Evolutionary conservation across 2,329 filamentous ascomycete genomes (phyloP).

Genomic region (Leptographium wingfieldii): DNA sequence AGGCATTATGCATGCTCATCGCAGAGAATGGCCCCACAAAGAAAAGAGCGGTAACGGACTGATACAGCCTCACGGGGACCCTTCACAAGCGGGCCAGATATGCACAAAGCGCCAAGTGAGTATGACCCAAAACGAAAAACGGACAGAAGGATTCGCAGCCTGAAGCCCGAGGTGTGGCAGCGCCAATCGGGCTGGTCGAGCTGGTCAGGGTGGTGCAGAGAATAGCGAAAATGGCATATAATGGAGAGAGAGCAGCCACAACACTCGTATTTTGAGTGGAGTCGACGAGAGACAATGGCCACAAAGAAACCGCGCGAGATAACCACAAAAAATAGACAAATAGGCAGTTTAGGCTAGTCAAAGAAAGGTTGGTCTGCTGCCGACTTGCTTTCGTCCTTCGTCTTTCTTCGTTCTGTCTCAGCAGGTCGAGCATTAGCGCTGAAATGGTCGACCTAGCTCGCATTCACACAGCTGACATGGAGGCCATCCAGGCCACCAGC

Average conservation of each 20-base stretch:
- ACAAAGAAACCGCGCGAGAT: not conserved
- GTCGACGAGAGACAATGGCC: not conserved
- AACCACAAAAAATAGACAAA: not conserved
- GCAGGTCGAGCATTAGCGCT: not conserved
- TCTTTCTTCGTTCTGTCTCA: not conserved
- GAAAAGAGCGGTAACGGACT: not conserved
- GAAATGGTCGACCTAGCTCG: not conserved
- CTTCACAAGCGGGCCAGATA: not conserved
- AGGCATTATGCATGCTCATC: not conserved
- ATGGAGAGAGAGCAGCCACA: not conserved
- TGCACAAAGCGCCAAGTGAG: not conserved
- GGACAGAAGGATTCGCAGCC: not conserved
- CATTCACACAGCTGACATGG: not conserved
- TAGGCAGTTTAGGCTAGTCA: not conserved
- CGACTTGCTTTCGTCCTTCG: not conserved
- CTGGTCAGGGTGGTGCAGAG: not conserved
- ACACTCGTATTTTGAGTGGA: not conserved
- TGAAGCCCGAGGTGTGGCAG: not conserved
- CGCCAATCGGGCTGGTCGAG: not conserved
- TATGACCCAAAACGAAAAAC: not conserved
- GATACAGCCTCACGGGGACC: not conserved
- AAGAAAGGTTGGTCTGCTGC: not conserved
- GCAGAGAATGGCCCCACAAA: not conserved
- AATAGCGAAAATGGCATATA: not conserved
- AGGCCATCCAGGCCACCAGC: not conserved